Percentiles rank a stretch among this genome's conserved stretches.
These are phyloP conservation scores for Dictyostelium purpureum DNA, from an alignment of 78 protist genomes.

Conservation along the genomic window DNA sequence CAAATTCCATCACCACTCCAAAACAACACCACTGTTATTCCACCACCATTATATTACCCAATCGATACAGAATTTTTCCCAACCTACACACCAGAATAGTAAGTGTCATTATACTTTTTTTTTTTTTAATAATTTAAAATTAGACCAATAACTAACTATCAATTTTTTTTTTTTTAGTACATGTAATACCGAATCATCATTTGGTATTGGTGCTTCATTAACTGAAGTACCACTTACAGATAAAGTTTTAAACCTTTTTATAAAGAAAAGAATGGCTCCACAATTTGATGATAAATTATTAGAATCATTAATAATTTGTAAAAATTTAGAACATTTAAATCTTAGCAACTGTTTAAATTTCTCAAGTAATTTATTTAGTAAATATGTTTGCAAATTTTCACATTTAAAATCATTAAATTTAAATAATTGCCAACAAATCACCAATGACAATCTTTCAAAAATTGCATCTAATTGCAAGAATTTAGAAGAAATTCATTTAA, in stretches of 20 bases:
- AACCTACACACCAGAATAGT: slow-evolving; percentile 23
- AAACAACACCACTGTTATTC: not conserved
- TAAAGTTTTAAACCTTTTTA: not conserved
- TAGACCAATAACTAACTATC: not conserved
- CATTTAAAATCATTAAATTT: slow-evolving; percentile 18
- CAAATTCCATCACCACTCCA: not conserved
- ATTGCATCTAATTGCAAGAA: not conserved
- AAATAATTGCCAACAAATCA: slow-evolving; percentile 46
- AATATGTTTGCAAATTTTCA: not conserved
- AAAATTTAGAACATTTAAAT: slow-evolving; percentile 34
- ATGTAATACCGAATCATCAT: not conserved
- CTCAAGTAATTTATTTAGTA: not conserved
- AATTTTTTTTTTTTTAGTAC: too few relatives aligned
- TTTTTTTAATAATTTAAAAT: not conserved
- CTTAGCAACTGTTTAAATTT: slow-evolving; percentile 25
- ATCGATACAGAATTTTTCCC: slow-evolving; percentile 29
- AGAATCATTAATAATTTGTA: not conserved
- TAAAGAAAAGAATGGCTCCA: not conserved
- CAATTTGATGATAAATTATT: slow-evolving; percentile 40
- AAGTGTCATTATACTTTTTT: not conserved
- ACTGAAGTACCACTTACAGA: not conserved
- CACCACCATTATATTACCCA: not conserved
- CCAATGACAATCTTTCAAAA: not conserved
- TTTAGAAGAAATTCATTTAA: slow-evolving; percentile 54
- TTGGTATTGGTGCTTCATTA: slow-evolving; percentile 11